Conservation (phyloP, 2,329 filamentous ascomycete genomes). For the Alternaria ventricosa region DNA sequence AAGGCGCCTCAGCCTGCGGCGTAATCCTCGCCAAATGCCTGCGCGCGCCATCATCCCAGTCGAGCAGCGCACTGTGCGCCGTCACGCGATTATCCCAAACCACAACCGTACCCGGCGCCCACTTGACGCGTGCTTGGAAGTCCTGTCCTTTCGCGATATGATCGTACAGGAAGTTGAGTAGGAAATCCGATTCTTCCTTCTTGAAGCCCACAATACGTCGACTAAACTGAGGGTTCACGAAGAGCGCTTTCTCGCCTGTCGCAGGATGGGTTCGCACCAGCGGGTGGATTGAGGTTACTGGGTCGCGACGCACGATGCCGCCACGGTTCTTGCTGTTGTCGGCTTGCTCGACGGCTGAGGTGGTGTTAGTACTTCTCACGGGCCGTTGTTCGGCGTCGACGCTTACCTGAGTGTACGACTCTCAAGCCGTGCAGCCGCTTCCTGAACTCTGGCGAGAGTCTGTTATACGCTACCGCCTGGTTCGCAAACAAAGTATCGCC, state of each 20-base stretch:
- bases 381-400: not conserved
- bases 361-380: conserved; percentile 2
- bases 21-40: conserved; percentile 83
- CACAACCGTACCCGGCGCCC: conserved; percentile 80
- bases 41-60: conserved; percentile 81
- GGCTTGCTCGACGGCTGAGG: conserved; percentile 71
- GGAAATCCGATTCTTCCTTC: conserved; percentile 81
- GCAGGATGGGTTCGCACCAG: conserved; percentile 79
- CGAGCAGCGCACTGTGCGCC: conserved; percentile 77
- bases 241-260: conserved; percentile 84
- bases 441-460: conserved; percentile 79
- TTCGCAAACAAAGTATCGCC: conserved; percentile 87
- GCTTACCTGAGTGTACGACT: conserved; percentile 76
- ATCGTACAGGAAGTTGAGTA: conserved; percentile 79
- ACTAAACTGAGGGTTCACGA: conserved; percentile 84
- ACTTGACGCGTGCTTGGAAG: conserved; percentile 76
- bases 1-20: conserved; percentile 79
- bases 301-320: conserved; percentile 76
- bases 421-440: conserved; percentile 80
- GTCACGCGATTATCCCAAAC: conserved; percentile 88
- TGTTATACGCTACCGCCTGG: conserved; percentile 78
- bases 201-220: conserved; percentile 82
- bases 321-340: conserved; percentile 70
- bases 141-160: conserved; percentile 76
- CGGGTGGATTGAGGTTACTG: conserved; percentile 76